Percentiles rank a stretch among this genome's conserved stretches.
These are phyloP conservation scores for Dendrothele bispora DNA, from an alignment of 768 basidiomycete genomes.

Conservation along the genomic window DNA sequence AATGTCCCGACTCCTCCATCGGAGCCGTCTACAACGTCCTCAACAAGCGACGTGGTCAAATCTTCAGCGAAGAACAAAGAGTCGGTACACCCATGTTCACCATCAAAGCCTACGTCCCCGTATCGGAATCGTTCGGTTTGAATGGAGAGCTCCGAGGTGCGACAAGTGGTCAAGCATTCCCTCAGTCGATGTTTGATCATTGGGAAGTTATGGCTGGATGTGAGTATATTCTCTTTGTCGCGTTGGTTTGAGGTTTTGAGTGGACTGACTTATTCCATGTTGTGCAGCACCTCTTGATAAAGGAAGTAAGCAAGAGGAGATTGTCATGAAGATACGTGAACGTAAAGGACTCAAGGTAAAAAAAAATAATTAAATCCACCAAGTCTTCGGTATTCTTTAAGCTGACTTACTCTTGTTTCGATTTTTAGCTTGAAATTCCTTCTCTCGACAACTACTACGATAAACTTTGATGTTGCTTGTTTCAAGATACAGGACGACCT, in stretches of 20 bases:
- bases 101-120: constrained; percentile 94
- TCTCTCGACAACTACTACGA: constrained; percentile 89
- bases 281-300: constrained; percentile 74
- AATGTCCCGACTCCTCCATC: constrained; percentile 95
- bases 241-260: constrained; percentile 6
- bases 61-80: constrained; percentile 96
- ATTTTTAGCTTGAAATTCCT: constrained; percentile 78
- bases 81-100: constrained; percentile 99
- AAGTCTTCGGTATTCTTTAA: constrained; percentile 9
- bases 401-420: not conserved
- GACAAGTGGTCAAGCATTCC: constrained; percentile 97
- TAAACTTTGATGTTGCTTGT: constrained; percentile 80
- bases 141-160: constrained; percentile 91
- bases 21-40: constrained; percentile 93
- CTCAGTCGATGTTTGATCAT: constrained; percentile 91
- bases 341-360: constrained; percentile 97
- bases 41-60: constrained; percentile 97
- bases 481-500: too few relatives aligned
- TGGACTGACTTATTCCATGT: too few relatives aligned
- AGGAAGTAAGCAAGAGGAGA: constrained; percentile 85
- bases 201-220: constrained; percentile 85
- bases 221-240: constrained; percentile 34
- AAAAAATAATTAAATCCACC: too few relatives aligned
- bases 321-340: constrained; percentile 77
- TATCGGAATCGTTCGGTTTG: constrained; percentile 94